Evolutionary conservation across 1,284 basidiomycete genomes (phyloP).

Genomic region (Laetiporus sulphureus): DNA sequence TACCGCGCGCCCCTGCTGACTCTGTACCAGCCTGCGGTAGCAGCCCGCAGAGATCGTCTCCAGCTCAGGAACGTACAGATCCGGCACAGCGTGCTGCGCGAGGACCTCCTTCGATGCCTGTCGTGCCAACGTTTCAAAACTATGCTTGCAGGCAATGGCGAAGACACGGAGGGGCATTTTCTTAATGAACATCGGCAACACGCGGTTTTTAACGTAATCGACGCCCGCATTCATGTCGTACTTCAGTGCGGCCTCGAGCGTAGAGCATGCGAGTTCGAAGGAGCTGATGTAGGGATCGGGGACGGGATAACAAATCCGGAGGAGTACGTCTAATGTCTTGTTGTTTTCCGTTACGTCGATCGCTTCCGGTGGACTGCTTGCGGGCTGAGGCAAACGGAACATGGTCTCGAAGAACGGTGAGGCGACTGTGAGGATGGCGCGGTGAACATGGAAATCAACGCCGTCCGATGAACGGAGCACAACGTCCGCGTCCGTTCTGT

Average conservation of each 20-base stretch:
- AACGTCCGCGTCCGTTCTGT: conserved; percentile 8
- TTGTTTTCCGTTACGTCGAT: conserved; percentile 8
- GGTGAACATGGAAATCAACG: conserved; percentile 12
- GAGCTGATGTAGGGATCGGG: neutral
- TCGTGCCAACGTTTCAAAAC: neutral
- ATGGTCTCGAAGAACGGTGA: conserved; percentile 12
- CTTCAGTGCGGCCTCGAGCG: neutral
- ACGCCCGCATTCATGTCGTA: too few relatives aligned
- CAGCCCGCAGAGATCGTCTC: conserved; percentile 9
- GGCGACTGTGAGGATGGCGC: conserved; percentile 8
- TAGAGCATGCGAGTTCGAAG: neutral
- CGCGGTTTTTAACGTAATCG: too few relatives aligned
- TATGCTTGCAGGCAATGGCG: conserved; percentile 5
- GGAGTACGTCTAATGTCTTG: conserved; percentile 9
- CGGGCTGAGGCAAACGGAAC: conserved; percentile 13
- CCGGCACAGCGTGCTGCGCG: too few relatives aligned
- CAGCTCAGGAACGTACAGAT: conserved; percentile 10
- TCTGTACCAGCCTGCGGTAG: too few relatives aligned
- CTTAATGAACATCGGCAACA: conserved; percentile 1
- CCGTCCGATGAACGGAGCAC: conserved; percentile 10
- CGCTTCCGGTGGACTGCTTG: neutral
- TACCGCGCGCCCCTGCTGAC: too few relatives aligned
- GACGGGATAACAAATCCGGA: neutral
- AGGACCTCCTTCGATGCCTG: neutral
- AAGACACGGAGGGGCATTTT: conserved; percentile 7